Percentiles rank a stretch among this genome's conserved stretches.
Conservation (phyloP, 768 basidiomycete genomes). For the Postia placenta region DNA sequence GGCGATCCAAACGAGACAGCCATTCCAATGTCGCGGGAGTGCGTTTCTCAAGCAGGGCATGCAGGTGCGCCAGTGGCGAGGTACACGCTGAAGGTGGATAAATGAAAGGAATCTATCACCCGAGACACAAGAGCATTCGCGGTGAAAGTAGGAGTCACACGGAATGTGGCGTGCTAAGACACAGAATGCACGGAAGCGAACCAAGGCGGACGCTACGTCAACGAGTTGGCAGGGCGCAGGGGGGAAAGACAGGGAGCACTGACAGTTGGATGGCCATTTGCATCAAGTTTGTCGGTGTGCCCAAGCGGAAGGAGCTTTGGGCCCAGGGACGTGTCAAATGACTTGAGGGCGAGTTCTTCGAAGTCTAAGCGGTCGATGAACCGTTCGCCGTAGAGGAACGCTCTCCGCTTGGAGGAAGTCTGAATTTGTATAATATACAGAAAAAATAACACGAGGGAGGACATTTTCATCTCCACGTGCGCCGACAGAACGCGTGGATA, state of each 20-base stretch:
- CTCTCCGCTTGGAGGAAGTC: conserved; percentile 40
- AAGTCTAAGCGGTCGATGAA: conserved; percentile 70
- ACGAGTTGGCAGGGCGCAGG: conserved; percentile 11
- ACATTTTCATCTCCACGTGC: no score
- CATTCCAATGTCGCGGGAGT: conserved; percentile 59
- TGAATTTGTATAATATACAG: not conserved
- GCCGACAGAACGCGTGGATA: not conserved
- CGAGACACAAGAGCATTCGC: not conserved
- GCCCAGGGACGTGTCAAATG: conserved; percentile 62
- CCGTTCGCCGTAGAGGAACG: conserved; percentile 60
- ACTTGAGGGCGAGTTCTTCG: conserved; percentile 72
- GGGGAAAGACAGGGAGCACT: not conserved
- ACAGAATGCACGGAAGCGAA: not conserved
- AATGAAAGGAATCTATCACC: conserved; percentile 48
- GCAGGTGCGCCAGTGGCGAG: conserved; percentile 40
- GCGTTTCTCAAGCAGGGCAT: conserved; percentile 43
- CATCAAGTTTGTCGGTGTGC: conserved; percentile 6
- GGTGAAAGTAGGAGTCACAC: not conserved
- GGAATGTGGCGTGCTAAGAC: no score
- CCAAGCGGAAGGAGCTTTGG: conserved; percentile 30
- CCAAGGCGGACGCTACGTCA: conserved; percentile 12
- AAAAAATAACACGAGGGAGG: not conserved
- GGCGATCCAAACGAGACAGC: conserved; percentile 61
- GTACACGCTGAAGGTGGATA: conserved; percentile 38
- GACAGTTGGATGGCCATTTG: conserved; percentile 14